Base-by-base conservation (phyloP, 179 eudicot genomes). In the Spinacia oleracea region DNA sequence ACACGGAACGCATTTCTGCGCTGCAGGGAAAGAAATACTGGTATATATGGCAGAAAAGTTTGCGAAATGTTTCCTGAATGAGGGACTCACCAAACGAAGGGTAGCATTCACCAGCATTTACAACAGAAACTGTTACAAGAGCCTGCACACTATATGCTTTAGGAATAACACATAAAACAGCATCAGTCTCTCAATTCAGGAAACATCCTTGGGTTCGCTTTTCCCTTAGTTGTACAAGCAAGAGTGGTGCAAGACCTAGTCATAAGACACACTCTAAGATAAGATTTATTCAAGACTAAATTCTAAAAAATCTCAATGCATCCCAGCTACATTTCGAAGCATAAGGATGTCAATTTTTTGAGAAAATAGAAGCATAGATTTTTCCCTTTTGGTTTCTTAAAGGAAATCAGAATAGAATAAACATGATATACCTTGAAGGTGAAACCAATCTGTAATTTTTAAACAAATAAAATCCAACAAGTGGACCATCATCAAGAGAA, bases 21-120 rank as follows among this genome's bases (percentile, higher is more conserved):
- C 45, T 73, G 18, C 29, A 20, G 60, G 21, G 5, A 73, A 66
- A 69, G 31, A 69, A 21, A 65, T 32, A 0, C 45, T 4, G 15
- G 14, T 66, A 1, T 25, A 6, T 15, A 35, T 20, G n/a, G 45
- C 29, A 20, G 35, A 66, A 35, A 11, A 27, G 32, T 46, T 70
- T 34, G 20, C 38, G 35, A 66, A 35, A 11, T 60, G 32, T 46
- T 70, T 34, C 32, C 11, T 23, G 73, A 25, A 70, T 25, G 73
- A 70, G 34, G 23, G 21, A 70, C 56, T 70, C 56, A 70, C 73
- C 73, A 43, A 25, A 65, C 23, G 35, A 43, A 42, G 32, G 12
- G 16, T 43, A 40, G 34, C 31, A 43, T 23, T 21, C 72, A 43
- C 21, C 18, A 68, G 51, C 73, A 70, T 45, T n/a, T 4, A 70